Evolutionary conservation across 1,284 basidiomycete genomes (phyloP).

Genomic region (Hemileccinum hortonii): DNA sequence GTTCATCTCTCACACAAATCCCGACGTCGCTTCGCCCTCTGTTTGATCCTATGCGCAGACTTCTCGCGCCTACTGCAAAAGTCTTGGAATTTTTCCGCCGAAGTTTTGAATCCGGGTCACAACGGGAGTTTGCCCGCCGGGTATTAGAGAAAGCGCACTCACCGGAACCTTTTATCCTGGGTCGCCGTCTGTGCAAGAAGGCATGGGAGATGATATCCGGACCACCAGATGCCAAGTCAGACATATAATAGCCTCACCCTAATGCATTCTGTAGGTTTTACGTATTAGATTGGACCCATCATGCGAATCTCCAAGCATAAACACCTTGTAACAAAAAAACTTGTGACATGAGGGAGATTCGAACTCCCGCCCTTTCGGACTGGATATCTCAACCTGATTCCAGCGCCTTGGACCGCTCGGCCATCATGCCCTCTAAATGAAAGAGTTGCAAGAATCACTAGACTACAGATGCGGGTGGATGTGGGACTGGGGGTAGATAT

Average conservation of each 20-base stretch:
- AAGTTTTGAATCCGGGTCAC: constrained; percentile 51
- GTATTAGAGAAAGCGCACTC: constrained; percentile 56
- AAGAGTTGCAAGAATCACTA: not conserved
- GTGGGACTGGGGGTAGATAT: no score
- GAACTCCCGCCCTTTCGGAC: constrained; percentile 49
- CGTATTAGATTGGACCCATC: constrained; percentile 9
- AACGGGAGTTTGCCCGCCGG: constrained; percentile 48
- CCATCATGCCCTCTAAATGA: constrained; percentile 46
- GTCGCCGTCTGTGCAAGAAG: constrained; percentile 44
- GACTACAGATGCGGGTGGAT: no score
- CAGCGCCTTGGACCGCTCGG: constrained; percentile 64
- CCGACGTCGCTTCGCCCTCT: constrained; percentile 38
- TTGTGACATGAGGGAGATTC: constrained; percentile 45
- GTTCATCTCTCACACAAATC: constrained; percentile 35
- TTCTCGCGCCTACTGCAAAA: constrained; percentile 49
- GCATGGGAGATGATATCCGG: constrained; percentile 49
- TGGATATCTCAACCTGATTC: constrained; percentile 32
- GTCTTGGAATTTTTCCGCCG: constrained; percentile 48
- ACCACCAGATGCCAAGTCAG: constrained; percentile 27
- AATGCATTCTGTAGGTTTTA: constrained; percentile 15
- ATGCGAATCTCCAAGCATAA: no score
- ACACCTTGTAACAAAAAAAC: constrained; percentile 8
- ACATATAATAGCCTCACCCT: constrained; percentile 25
- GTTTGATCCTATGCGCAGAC: constrained; percentile 45
- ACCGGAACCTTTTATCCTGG: constrained; percentile 53